A percentile compares a stretch with the other conserved stretches of the same genome.
Conservation (phyloP, 495 filamentous ascomycete species). For the Staphylotrichum longicolle region DNA sequence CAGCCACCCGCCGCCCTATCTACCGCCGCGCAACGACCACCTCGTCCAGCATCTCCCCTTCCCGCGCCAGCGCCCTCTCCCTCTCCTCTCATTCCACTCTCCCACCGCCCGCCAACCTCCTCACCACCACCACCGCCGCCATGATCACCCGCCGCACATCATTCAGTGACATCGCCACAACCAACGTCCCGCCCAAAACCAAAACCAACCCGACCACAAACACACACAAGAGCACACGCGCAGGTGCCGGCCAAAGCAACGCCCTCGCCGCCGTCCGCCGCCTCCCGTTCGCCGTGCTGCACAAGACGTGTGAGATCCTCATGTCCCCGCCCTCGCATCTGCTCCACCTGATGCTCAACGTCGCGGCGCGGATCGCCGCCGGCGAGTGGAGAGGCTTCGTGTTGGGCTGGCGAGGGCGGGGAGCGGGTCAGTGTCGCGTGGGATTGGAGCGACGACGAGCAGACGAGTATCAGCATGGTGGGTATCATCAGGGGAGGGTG, state of each 20-base stretch:
- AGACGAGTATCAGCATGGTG: background rate
- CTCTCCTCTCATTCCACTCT: constrained; percentile 67
- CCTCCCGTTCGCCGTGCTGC: constrained; percentile 65
- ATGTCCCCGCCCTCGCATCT: constrained; percentile 73
- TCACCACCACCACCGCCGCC: constrained; percentile 44
- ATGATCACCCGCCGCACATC: too few species aligned
- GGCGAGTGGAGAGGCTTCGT: constrained; percentile 57
- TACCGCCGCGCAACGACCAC: constrained; percentile 35
- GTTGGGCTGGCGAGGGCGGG: constrained; percentile 46
- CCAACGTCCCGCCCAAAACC: background rate
- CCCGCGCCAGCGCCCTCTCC: constrained; percentile 36
- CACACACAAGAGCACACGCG: background rate
- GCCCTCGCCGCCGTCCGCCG: constrained; percentile 45
- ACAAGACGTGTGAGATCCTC: constrained; percentile 71
- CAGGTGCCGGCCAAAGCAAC: background rate
- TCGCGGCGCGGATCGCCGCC: constrained; percentile 70
- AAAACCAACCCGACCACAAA: background rate
- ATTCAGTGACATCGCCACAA: constrained; percentile 39
- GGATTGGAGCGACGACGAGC: constrained; percentile 52
- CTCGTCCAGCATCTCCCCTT: constrained; percentile 35
- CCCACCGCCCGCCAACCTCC: constrained; percentile 63
- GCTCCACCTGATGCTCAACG: constrained; percentile 71
- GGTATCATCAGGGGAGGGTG: background rate
- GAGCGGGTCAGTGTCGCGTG: constrained; percentile 54
- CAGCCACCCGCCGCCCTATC: constrained; percentile 16